Evolutionary conservation across 2,329 filamentous ascomycete genomes (phyloP).

Genomic region (Aspergillus chevalieri): DNA sequence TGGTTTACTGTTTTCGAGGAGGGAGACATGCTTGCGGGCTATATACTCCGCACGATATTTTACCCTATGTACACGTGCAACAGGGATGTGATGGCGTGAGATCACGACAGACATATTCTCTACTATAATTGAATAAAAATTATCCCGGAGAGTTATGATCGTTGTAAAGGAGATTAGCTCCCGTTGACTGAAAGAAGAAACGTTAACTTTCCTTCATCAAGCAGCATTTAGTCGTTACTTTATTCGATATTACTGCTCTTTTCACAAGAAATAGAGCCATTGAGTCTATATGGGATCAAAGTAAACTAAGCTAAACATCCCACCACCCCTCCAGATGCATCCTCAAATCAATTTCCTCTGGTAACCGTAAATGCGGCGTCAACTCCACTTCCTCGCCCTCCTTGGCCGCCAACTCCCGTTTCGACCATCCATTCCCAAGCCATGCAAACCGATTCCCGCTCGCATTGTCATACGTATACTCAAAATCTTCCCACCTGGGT

Average conservation of each 20-base stretch:
- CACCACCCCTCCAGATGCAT: conserved; percentile 65
- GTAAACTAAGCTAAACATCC: conserved; percentile 30
- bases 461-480: conserved; percentile 44
- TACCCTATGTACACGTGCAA: not conserved
- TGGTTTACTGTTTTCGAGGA: too few relatives aligned
- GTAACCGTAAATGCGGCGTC: conserved; percentile 56
- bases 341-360: conserved; percentile 53
- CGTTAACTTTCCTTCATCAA: too few relatives aligned
- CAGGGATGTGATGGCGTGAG: not conserved
- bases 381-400: conserved; percentile 50
- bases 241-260: too few relatives aligned
- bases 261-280: not conserved
- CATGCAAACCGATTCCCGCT: conserved; percentile 46
- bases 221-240: too few relatives aligned
- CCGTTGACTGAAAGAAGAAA: too few relatives aligned
- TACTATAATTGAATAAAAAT: too few relatives aligned
- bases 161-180: not conserved
- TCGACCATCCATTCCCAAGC: conserved; percentile 63
- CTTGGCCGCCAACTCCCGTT: conserved; percentile 42
- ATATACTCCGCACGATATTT: not conserved
- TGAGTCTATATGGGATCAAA: not conserved
- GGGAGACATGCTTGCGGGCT: too few relatives aligned
- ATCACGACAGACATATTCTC: not conserved
- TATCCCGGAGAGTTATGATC: not conserved
- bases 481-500: conserved; percentile 56